phyloP scores from a whole-genome alignment of 1,139 yeast species.

The Lizanozyma gosingica region DNA sequence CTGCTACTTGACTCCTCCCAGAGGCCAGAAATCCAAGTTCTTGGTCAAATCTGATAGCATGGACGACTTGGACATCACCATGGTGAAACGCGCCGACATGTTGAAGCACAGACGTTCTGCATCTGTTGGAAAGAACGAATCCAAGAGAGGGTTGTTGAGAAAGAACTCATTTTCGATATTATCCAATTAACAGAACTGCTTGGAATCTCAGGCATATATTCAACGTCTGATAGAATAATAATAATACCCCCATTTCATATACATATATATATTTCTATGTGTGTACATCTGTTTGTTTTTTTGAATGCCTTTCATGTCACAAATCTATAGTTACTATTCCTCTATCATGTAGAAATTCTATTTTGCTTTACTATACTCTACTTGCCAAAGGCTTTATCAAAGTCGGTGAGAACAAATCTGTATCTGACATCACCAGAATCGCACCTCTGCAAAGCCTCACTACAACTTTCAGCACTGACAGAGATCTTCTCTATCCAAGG shows the following conservation, averaged over 20 bases:
- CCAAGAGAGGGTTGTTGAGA: constrained; percentile 25
- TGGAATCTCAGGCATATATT: too few species aligned
- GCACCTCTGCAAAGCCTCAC: constrained; percentile 42
- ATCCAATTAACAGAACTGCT: too few species aligned
- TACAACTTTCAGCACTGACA: constrained; percentile 36
- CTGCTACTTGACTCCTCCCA: constrained; percentile 26
- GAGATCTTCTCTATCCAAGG: constrained; percentile 38
- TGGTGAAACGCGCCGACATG: constrained; percentile 13
- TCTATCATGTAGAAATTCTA: too few species aligned
- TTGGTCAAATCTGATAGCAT: constrained; percentile 17
- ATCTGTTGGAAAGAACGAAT: constrained; percentile 33
- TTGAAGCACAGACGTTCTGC: constrained; percentile 26
- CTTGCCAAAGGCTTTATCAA: constrained; percentile 32
- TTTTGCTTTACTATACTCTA: too few species aligned
- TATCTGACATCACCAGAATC: constrained; percentile 51
- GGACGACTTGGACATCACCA: constrained; percentile 17
- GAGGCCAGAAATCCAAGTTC: constrained; percentile 15
- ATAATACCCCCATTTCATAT: too few species aligned
- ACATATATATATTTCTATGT: too few species aligned
- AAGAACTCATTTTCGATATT: constrained; percentile 13
- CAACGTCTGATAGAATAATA: too few species aligned
- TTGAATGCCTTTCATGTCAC: too few species aligned
- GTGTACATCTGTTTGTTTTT: too few species aligned
- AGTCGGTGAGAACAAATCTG: constrained; percentile 53
- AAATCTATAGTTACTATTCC: too few species aligned